phyloP scores from a whole-genome alignment of 768 basidiomycete genomes.

The Coprinopsis strossmayeri region DNA sequence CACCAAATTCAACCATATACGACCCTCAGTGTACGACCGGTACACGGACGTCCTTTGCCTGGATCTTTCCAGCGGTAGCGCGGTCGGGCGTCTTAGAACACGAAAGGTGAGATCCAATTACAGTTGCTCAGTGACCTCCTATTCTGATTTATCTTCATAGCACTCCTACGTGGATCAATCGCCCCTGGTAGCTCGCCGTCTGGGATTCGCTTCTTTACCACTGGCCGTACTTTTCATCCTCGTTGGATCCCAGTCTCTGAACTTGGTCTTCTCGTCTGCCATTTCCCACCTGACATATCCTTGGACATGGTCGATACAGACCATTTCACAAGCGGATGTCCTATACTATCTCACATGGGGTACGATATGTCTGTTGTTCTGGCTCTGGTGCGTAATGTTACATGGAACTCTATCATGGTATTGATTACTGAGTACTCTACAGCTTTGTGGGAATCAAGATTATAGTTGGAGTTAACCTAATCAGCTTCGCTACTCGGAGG shows the following conservation, averaged over 20 bases:
- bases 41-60: slow-evolving; percentile 94
- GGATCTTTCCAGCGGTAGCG: slow-evolving; percentile 79
- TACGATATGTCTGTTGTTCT: slow-evolving; percentile 59
- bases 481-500: slow-evolving; percentile 75
- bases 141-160: slow-evolving; percentile 26
- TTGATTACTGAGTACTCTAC: neutral
- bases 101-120: slow-evolving; percentile 69
- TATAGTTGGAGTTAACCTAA: slow-evolving; percentile 83
- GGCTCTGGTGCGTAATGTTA: slow-evolving; percentile 72
- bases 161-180: slow-evolving; percentile 94
- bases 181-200: slow-evolving; percentile 84
- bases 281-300: slow-evolving; percentile 31
- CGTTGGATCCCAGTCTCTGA: slow-evolving; percentile 67
- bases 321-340: slow-evolving; percentile 41
- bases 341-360: slow-evolving; percentile 58
- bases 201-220: slow-evolving; percentile 92
- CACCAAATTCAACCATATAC: slow-evolving; percentile 98
- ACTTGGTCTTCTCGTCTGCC: slow-evolving; percentile 45
- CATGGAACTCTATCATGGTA: neutral
- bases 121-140: too few relatives aligned
- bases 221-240: slow-evolving; percentile 79
- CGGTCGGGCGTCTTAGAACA: slow-evolving; percentile 57
- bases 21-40: slow-evolving; percentile 90
- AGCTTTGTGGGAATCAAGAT: slow-evolving; percentile 86
- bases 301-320: slow-evolving; percentile 38